These are phyloP conservation scores for Pseudocercospora musae DNA, from an alignment of 2,329 filamentous ascomycete species.

Conservation along the genomic window DNA sequence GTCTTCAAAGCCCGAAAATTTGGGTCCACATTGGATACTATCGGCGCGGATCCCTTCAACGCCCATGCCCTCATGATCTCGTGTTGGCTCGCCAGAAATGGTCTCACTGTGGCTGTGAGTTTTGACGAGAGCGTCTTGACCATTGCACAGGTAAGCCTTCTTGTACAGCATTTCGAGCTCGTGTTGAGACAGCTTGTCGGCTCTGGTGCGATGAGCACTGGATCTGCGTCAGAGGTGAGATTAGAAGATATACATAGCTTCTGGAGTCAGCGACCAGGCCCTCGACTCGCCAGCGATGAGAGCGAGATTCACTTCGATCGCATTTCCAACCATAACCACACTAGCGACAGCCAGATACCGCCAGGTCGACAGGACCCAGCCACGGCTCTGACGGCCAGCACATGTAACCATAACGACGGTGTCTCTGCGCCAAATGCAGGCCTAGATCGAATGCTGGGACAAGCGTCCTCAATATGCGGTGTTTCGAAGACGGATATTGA, in stretches of 20 bases:
- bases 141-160: neutral
- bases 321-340: neutral
- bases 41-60: constrained; percentile 1
- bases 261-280: neutral
- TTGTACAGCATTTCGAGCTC: constrained; percentile 1
- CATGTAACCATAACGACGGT: neutral
- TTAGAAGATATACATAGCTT: neutral
- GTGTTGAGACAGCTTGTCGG: neutral
- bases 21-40: neutral
- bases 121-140: neutral
- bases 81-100: neutral
- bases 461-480: neutral
- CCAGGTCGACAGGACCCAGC: neutral
- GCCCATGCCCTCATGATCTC: neutral
- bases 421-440: neutral
- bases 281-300: neutral
- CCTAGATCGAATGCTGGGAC: neutral
- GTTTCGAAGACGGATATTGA: constrained; percentile 31
- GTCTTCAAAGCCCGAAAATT: neutral
- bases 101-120: neutral
- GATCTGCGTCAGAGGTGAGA: neutral
- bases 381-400: neutral
- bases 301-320: neutral
- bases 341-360: neutral
- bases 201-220: neutral